Evolutionary conservation across 106 monocot species (phyloP).

Genomic region (Iris macrosiphon): DNA sequence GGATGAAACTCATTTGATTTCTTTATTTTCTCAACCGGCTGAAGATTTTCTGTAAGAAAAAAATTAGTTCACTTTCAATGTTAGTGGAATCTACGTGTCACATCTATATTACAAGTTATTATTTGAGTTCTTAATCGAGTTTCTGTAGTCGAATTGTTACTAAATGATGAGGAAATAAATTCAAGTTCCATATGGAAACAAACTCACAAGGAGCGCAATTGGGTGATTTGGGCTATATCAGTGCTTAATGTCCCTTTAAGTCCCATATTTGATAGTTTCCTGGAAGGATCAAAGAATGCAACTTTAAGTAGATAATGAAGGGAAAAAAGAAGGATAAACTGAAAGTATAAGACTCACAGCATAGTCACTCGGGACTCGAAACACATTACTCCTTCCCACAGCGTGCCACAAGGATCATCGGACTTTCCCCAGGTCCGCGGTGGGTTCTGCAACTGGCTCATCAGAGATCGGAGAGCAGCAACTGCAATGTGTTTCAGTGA

Average conservation of each 20-base stretch:
- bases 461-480: slow-evolving; percentile 10
- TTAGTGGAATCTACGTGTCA: too few species aligned
- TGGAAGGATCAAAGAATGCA: background rate
- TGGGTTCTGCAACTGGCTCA: slow-evolving; percentile 2
- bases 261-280: slow-evolving; percentile 12
- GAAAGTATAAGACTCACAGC: background rate
- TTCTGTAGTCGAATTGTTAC: too few species aligned
- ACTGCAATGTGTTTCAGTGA: background rate
- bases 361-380: background rate
- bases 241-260: slow-evolving; percentile 16
- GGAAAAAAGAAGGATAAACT: too few species aligned
- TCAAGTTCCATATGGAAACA: background rate
- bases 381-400: slow-evolving; percentile 12
- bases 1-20: background rate
- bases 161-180: background rate
- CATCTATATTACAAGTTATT: too few species aligned
- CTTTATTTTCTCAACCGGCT: background rate
- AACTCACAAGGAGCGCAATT: background rate
- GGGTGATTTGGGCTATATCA: slow-evolving; percentile 18
- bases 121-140: too few species aligned
- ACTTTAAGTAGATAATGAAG: too few species aligned
- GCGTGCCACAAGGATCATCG: slow-evolving; percentile 6
- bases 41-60: background rate
- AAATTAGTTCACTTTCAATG: too few species aligned
- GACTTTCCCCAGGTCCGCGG: slow-evolving; percentile 3